Percentiles rank a stretch among this genome's conserved stretches.
phyloP scores from a whole-genome alignment of 2,329 filamentous ascomycete species.

The Colletotrichum spaethianum region DNA sequence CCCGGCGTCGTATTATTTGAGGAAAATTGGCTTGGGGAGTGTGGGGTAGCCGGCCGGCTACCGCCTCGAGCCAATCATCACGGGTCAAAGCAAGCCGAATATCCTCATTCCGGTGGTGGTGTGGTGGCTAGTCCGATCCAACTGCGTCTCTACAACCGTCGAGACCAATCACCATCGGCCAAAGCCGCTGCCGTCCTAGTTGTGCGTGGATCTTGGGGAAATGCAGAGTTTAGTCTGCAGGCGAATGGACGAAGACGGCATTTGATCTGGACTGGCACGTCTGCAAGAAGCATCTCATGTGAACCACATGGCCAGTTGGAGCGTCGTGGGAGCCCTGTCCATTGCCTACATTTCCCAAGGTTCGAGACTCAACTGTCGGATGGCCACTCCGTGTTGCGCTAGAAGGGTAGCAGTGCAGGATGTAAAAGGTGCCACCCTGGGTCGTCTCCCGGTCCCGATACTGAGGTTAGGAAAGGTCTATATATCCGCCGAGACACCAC shows the following conservation, averaged over 20 bases:
- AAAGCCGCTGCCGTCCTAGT: constrained; percentile 41
- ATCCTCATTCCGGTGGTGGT: constrained; percentile 19
- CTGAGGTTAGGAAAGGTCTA: constrained; percentile 15
- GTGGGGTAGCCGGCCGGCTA: constrained; percentile 36
- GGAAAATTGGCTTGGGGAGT: constrained; percentile 37
- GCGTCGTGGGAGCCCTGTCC: constrained; percentile 43
- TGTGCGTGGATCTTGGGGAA: constrained; percentile 40
- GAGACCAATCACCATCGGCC: constrained; percentile 15
- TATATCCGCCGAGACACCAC: constrained; percentile 27
- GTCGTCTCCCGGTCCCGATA: not conserved
- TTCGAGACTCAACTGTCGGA: constrained; percentile 31
- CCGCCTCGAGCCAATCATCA: constrained; percentile 32
- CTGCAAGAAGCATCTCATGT: constrained; percentile 25
- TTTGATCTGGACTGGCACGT: constrained; percentile 25
- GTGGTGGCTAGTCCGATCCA: constrained; percentile 21
- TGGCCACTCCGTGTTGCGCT: constrained; percentile 14
- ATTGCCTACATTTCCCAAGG: constrained; percentile 37
- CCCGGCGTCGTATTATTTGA: constrained; percentile 35
- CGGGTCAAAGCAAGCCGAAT: constrained; percentile 33
- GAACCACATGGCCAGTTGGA: constrained; percentile 23
- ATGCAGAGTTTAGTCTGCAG: constrained; percentile 30
- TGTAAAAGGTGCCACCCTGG: constrained; percentile 1
- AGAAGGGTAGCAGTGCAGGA: constrained; percentile 16
- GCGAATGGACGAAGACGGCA: constrained; percentile 41
- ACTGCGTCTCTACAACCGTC: constrained; percentile 20